A percentile compares a stretch with the other conserved stretches of the same genome.
These are phyloP conservation scores for Saccharum hybrid DNA, from an alignment of 202 grass and related monocot genomes.

Conservation along the genomic window DNA sequence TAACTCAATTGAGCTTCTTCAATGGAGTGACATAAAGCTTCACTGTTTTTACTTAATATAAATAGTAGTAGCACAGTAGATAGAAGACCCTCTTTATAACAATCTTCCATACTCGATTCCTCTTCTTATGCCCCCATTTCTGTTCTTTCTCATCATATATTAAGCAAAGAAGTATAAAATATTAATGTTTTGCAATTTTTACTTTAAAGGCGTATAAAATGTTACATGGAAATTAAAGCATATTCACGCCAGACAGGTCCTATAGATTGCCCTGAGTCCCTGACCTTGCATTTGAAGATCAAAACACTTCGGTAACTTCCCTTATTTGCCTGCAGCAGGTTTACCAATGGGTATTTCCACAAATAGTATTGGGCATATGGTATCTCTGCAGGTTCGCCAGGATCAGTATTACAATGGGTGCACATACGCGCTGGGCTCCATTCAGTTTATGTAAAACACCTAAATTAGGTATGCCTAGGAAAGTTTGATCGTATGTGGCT, in stretches of 20 bases:
- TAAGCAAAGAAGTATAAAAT: not conserved
- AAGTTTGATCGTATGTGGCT: not conserved
- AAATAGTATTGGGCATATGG: not conserved
- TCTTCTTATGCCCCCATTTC: too few relatives aligned
- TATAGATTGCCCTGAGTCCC: not conserved
- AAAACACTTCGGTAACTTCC: not conserved
- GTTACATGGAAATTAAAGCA: not conserved
- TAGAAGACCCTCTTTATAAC: too few relatives aligned
- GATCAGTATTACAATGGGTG: not conserved
- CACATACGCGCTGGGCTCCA: not conserved
- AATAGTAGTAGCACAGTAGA: too few relatives aligned
- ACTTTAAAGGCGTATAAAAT: not conserved
- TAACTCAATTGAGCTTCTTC: too few relatives aligned
- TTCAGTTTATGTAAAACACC: not conserved
- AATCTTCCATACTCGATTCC: too few relatives aligned
- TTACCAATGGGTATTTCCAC: not conserved
- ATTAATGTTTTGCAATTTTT: not conserved
- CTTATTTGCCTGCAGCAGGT: not conserved
- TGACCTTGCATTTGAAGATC: not conserved
- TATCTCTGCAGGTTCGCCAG: not conserved
- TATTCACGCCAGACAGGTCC: not conserved
- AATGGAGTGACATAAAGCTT: too few relatives aligned
- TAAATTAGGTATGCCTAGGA: not conserved
- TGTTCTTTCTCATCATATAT: not conserved
- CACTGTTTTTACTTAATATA: too few relatives aligned